These are phyloP conservation scores for Xylaria grammica DNA, from an alignment of 495 filamentous ascomycete species.

Conservation along the genomic window DNA sequence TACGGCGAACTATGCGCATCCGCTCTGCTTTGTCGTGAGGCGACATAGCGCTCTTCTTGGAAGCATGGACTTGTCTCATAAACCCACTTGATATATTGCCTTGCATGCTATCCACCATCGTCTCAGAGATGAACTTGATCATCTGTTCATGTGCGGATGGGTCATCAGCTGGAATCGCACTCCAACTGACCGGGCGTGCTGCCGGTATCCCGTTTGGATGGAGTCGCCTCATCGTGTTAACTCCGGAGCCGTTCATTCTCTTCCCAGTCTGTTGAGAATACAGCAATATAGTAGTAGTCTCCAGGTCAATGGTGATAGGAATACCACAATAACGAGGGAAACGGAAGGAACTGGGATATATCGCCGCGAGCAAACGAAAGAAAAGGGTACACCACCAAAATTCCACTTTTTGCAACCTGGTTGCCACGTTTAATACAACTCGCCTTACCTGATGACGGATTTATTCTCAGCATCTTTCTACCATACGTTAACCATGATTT, in stretches of 20 bases:
- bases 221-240: constrained; percentile 15
- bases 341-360: background rate
- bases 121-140: constrained; percentile 25
- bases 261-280: constrained; percentile 4
- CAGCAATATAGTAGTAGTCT: background rate
- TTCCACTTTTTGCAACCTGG: constrained; percentile 14
- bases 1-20: constrained; percentile 24
- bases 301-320: background rate
- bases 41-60: constrained; percentile 22
- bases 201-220: constrained; percentile 6
- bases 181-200: constrained; percentile 22
- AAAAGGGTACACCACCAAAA: background rate
- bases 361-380: constrained; percentile 1
- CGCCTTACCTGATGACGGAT: background rate
- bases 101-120: constrained; percentile 20
- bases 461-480: constrained; percentile 3
- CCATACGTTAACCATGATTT: constrained; percentile 16
- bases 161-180: constrained; percentile 21
- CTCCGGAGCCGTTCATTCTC: background rate
- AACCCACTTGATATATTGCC: constrained; percentile 23
- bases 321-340: background rate
- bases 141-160: constrained; percentile 23
- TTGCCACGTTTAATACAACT: constrained; percentile 18
- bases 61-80: constrained; percentile 20
- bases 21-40: constrained; percentile 25